These are phyloP conservation scores for Ogataea wickerhamii DNA, from an alignment of 805 yeast species.

Conservation along the genomic window DNA sequence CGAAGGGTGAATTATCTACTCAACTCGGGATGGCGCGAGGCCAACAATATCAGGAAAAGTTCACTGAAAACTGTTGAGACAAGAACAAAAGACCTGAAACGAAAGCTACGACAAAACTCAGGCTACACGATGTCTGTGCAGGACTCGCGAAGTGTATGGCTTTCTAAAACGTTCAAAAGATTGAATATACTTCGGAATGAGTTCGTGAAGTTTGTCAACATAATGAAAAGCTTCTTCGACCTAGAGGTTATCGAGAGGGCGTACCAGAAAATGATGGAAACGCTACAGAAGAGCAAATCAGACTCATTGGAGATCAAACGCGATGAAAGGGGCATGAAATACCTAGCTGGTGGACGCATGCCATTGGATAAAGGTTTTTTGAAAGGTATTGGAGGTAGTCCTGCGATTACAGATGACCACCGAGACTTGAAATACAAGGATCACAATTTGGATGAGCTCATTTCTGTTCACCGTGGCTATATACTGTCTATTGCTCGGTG, in stretches of 20 bases:
- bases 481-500: constrained; percentile 36
- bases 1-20: constrained; percentile 57
- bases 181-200: constrained; percentile 38
- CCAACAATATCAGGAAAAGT: constrained; percentile 31
- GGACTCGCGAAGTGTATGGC: constrained; percentile 20
- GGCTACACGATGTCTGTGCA: constrained; percentile 9
- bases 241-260: constrained; percentile 45
- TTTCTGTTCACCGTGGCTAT: constrained; percentile 32
- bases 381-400: background rate
- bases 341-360: constrained; percentile 12
- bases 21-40: constrained; percentile 44
- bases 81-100: constrained; percentile 12
- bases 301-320: constrained; percentile 12
- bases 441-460: constrained; percentile 49
- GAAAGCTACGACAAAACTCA: constrained; percentile 8
- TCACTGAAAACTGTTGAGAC: constrained; percentile 19
- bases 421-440: constrained; percentile 22
- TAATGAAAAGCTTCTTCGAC: constrained; percentile 39
- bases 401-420: background rate
- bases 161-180: constrained; percentile 26
- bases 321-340: constrained; percentile 17
- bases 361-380: constrained; percentile 11
- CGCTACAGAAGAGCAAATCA: constrained; percentile 14
- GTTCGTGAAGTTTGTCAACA: constrained; percentile 40
- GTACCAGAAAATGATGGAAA: constrained; percentile 26